Conservation (phyloP, 2,329 filamentous ascomycete genomes). For the Sclerotinia minor region DNA sequence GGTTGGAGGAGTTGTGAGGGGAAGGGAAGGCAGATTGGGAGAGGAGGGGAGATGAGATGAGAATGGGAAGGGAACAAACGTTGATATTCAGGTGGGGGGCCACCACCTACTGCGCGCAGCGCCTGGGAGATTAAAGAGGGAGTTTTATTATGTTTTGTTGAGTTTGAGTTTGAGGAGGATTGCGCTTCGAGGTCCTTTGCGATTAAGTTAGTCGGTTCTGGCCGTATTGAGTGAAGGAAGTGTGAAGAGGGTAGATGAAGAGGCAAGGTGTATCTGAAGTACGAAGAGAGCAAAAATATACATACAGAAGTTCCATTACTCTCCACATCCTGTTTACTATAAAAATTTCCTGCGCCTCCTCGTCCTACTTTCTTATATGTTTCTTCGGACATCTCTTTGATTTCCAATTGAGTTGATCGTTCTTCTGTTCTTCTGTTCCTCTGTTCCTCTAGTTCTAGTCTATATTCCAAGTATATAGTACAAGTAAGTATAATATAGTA, state of each 20-base stretch:
- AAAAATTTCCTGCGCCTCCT: slow-evolving; percentile 65
- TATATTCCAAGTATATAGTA: background rate
- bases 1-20: background rate
- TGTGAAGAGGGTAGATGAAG: slow-evolving; percentile 18
- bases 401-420: background rate
- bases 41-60: too few species aligned
- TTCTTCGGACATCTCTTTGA: slow-evolving; percentile 26
- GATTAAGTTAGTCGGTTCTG: background rate
- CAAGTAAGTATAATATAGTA: too few species aligned
- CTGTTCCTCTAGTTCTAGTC: background rate
- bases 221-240: background rate
- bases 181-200: slow-evolving; percentile 44
- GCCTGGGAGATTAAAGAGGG: slow-evolving; percentile 3
- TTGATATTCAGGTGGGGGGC: slow-evolving; percentile 41
- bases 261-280: background rate
- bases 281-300: background rate
- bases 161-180: slow-evolving; percentile 23
- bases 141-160: slow-evolving; percentile 2
- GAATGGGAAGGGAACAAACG: slow-evolving; percentile 26
- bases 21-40: background rate
- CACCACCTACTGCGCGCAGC: background rate
- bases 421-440: background rate
- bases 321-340: slow-evolving; percentile 53
- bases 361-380: slow-evolving; percentile 53
- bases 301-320: slow-evolving; percentile 23